Percentiles rank a stretch among this genome's conserved stretches.
These are phyloP conservation scores for Rhipidocladum racemiflorum DNA, from an alignment of 176 grass and related monocot species.

Conservation along the genomic window DNA sequence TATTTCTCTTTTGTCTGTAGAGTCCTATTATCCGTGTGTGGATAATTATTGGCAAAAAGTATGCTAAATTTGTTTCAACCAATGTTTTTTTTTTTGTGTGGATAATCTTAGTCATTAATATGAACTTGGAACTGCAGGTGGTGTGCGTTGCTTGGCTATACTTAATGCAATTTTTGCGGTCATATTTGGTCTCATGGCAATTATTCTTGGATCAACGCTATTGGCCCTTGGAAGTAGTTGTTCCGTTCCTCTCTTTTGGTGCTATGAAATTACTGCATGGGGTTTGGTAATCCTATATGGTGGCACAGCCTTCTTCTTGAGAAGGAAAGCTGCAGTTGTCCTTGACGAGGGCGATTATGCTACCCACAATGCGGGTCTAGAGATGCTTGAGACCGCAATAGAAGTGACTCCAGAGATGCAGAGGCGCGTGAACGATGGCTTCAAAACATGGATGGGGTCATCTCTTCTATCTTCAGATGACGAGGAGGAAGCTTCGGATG, in stretches of 20 bases:
- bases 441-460: constrained; percentile 94
- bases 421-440: constrained; percentile 74
- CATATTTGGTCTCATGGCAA: constrained; percentile 77
- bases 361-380: constrained; percentile 61
- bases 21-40: background rate
- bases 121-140: constrained; percentile 58
- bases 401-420: constrained; percentile 72
- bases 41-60: background rate
- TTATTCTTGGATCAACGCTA: constrained; percentile 84
- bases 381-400: constrained; percentile 68
- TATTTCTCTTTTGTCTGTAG: background rate
- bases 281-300: constrained; percentile 80
- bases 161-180: constrained; percentile 72
- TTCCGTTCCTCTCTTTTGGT: constrained; percentile 91
- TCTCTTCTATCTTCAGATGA: constrained; percentile 90
- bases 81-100: background rate
- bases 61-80: background rate
- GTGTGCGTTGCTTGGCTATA: constrained; percentile 75
- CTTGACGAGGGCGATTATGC: constrained; percentile 70
- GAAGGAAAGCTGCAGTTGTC: constrained; percentile 68
- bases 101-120: background rate
- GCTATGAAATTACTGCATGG: constrained; percentile 86
- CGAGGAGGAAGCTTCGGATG: constrained; percentile 74
- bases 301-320: constrained; percentile 73
- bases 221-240: constrained; percentile 77